A percentile compares a stretch with the other conserved stretches of the same genome.
Conservation (phyloP, 768 basidiomycete species). For the Suillus hirtellus region DNA sequence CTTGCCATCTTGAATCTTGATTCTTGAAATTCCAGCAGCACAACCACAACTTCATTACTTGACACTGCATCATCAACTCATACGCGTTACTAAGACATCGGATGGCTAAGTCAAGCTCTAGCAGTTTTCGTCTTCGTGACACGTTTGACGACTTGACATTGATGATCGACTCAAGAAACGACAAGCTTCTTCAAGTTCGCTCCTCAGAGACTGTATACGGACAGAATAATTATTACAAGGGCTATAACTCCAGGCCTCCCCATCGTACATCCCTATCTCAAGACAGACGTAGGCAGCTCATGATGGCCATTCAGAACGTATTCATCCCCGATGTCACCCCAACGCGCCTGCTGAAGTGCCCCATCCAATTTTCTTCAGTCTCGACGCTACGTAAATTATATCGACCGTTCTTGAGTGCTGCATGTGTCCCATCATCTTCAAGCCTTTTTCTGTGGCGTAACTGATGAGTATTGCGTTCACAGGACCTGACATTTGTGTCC, state of each 20-base stretch:
- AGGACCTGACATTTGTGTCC: slow-evolving; percentile 83
- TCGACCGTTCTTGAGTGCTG: slow-evolving; percentile 87
- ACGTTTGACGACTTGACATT: neutral
- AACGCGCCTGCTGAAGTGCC: slow-evolving; percentile 84
- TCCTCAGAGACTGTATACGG: slow-evolving; percentile 41
- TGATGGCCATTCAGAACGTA: slow-evolving; percentile 81
- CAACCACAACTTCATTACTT: neutral
- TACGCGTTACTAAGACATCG: no score
- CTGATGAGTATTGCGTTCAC: slow-evolving; percentile 10
- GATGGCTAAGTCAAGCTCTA: neutral
- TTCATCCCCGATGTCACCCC: slow-evolving; percentile 77
- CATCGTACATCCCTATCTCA: slow-evolving; percentile 95
- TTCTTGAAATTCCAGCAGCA: neutral
- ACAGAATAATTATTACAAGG: slow-evolving; percentile 76
- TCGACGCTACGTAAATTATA: slow-evolving; percentile 99
- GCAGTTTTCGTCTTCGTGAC: neutral
- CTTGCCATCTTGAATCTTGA: no score
- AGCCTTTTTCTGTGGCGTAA: neutral
- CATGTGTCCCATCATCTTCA: slow-evolving; percentile 41
- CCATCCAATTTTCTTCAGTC: slow-evolving; percentile 97
- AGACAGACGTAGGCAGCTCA: slow-evolving; percentile 87
- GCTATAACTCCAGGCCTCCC: slow-evolving; percentile 91
- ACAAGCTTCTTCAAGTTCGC: slow-evolving; percentile 18
- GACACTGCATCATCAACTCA: no score
- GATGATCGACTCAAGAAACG: neutral